Conservation (phyloP, 1,139 yeast genomes). For the Suhomyces kunorum region DNA sequence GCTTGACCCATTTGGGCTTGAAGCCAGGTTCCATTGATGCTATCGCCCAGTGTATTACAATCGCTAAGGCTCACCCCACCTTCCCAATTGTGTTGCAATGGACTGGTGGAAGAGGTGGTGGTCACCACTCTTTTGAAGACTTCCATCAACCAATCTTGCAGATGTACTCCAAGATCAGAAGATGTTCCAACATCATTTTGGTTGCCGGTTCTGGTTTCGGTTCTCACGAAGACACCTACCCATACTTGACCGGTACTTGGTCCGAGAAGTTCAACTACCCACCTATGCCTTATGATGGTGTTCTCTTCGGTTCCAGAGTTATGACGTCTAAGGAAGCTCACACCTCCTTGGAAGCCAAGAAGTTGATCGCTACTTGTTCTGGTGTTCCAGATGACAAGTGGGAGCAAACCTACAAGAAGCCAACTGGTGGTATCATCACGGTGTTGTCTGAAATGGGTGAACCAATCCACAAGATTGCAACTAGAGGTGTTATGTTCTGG, state of each 20-base stretch:
- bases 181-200: conserved; percentile 81
- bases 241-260: conserved; percentile 98
- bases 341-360: conserved; percentile 91
- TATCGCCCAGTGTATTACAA: conserved; percentile 78
- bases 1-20: conserved; percentile 90
- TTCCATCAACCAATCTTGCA: conserved; percentile 97
- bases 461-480: conserved; percentile 97
- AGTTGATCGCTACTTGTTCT: conserved; percentile 83
- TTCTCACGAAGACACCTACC: conserved; percentile 93
- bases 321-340: conserved; percentile 97
- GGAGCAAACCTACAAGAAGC: conserved; percentile 93
- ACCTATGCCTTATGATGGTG: conserved; percentile 99
- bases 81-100: conserved; percentile 98
- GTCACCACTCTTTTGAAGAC: conserved; percentile 98
- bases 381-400: conserved; percentile 89
- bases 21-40: conserved; percentile 98
- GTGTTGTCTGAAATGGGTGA: conserved; percentile 99
- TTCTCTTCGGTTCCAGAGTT: conserved; percentile 91
- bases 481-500: conserved; percentile 98
- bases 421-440: conserved; percentile 95
- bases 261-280: conserved; percentile 82
- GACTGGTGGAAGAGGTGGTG: conserved; percentile 99
- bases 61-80: conserved; percentile 92
- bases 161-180: conserved; percentile 94
- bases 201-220: conserved; percentile 99